Evolutionary conservation across 2,329 filamentous ascomycete species (phyloP), one percentile per base, ranked within the genome.

Genomic region (Rutstroemia sp.): DNA sequence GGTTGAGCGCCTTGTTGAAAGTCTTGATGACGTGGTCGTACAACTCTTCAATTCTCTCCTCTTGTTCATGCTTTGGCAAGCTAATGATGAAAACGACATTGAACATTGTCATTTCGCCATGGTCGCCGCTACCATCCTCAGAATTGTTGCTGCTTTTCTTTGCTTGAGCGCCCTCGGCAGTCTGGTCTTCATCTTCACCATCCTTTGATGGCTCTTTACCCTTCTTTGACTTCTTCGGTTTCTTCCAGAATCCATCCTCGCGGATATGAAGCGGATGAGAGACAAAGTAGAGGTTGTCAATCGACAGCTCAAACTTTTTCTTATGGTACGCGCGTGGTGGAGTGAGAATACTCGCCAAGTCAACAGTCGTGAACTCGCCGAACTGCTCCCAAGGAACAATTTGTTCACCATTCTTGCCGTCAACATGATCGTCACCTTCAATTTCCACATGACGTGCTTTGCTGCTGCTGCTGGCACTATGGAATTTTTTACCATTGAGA

Each of bases 81-180:
- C 89, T 87, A 61, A 96, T 76, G 51, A 96, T 88, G 70, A 97
- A 97, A 23, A 97, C 91, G 10, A 96, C 81, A 70, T 96, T 95
- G 73, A 99, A 99, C 92, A 97, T 97, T 60, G 86, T 91, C 88
- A 97, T 92, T 17, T 61, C 64, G 46, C 64, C 63, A 57, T 67
- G 65, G 38, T 65, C 65, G 7, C 44, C 46, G 25, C 61, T 64
- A 38, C 61, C 65, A 38, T 65, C 61, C 10, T 67, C 65, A 2
- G 58, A 63, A 46, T 8, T 21, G 17, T 48, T 57, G 44, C 59
- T 58, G 19, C 67, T 64, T 17, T 72, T 71, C 17, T 64, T 61
- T 25, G 44, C 55, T 2, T 53, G 53, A 25, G 40, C 27, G 16
- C 30, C 49, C 16, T 44, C 57, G 21, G 48, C 59, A n/a, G 49